These are phyloP conservation scores for Epichloe sp. DNA, from an alignment of 2,329 filamentous ascomycete genomes.

Conservation along the genomic window DNA sequence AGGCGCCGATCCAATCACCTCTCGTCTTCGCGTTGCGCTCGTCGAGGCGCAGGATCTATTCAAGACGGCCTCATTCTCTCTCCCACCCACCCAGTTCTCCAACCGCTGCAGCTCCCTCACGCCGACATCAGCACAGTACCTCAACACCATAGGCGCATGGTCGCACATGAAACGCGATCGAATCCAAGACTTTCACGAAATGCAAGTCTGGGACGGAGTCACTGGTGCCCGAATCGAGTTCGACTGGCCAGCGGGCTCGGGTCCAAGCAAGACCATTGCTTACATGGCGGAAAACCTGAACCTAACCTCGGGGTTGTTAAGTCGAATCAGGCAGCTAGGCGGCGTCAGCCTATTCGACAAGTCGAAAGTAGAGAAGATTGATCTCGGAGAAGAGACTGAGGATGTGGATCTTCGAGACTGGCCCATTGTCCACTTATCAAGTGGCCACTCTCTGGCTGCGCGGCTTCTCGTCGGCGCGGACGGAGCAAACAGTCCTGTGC, in stretches of 20 bases:
- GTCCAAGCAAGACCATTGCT: slow-evolving; percentile 55
- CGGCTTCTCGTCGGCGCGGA: slow-evolving; percentile 85
- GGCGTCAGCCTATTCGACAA: slow-evolving; percentile 60
- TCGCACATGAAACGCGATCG: slow-evolving; percentile 56
- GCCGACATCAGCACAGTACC: slow-evolving; percentile 70
- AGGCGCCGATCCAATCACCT: slow-evolving; percentile 66
- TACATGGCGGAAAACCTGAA: slow-evolving; percentile 97
- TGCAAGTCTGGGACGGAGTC: slow-evolving; percentile 98
- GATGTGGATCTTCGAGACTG: slow-evolving; percentile 70
- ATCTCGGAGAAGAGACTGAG: slow-evolving; percentile 55
- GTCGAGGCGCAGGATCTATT: slow-evolving; percentile 79
- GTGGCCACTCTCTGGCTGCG: slow-evolving; percentile 57
- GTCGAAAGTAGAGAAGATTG: slow-evolving; percentile 67
- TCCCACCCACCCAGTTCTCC: slow-evolving; percentile 59
- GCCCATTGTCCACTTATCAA: slow-evolving; percentile 68
- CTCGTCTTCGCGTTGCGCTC: slow-evolving; percentile 69
- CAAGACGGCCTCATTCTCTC: slow-evolving; percentile 52
- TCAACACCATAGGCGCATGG: slow-evolving; percentile 80
- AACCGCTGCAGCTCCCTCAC: slow-evolving; percentile 95
- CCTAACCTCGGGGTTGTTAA: slow-evolving; percentile 64
- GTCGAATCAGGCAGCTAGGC: slow-evolving; percentile 55
- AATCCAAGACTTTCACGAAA: slow-evolving; percentile 80
- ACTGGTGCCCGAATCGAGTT: slow-evolving; percentile 81
- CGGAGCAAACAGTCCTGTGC: slow-evolving; percentile 86
- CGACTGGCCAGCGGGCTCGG: slow-evolving; percentile 47